These are phyloP conservation scores for Saccharomyces hybrid DNA, from an alignment of 1,139 yeast genomes.

Conservation along the genomic window DNA sequence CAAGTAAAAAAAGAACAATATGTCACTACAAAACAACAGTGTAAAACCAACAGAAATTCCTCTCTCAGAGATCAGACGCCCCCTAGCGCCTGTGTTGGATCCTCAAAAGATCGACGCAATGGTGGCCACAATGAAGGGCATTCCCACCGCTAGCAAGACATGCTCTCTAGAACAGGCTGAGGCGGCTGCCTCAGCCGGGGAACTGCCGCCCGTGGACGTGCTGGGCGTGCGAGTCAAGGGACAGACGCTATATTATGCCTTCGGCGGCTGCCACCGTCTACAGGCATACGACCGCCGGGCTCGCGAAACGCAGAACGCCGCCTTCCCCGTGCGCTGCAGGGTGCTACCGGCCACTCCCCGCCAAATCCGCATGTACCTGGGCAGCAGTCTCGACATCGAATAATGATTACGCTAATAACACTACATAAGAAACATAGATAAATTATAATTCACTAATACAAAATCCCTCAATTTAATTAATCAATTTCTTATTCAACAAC, in stretches of 20 bases:
- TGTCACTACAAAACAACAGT: conserved; percentile 44
- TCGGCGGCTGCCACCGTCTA: conserved; percentile 80
- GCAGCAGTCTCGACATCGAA: conserved; percentile 53
- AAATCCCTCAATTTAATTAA: neutral
- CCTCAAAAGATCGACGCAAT: conserved; percentile 63
- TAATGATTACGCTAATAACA: conserved; percentile 4
- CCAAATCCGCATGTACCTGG: conserved; percentile 55
- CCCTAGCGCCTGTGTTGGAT: conserved; percentile 79
- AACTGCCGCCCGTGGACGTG: conserved; percentile 72
- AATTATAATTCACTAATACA: neutral
- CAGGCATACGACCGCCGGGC: conserved; percentile 61
- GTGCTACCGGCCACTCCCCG: conserved; percentile 60
- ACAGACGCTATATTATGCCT: conserved; percentile 59
- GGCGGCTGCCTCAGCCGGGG: conserved; percentile 38
- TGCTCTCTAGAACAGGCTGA: conserved; percentile 45
- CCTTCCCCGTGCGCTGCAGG: conserved; percentile 49
- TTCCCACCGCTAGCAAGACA: conserved; percentile 57
- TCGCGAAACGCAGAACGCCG: conserved; percentile 32
- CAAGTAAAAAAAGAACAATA: conserved; percentile 9
- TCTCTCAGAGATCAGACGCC: conserved; percentile 57
- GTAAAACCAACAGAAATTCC: conserved; percentile 52
- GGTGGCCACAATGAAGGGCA: conserved; percentile 65
- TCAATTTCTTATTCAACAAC: neutral
- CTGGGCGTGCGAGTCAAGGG: conserved; percentile 58
- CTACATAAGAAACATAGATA: neutral